Base-by-base conservation (phyloP, 225 moss, liverwort and hornwort species). In the Anthoceros angustus region DNA sequence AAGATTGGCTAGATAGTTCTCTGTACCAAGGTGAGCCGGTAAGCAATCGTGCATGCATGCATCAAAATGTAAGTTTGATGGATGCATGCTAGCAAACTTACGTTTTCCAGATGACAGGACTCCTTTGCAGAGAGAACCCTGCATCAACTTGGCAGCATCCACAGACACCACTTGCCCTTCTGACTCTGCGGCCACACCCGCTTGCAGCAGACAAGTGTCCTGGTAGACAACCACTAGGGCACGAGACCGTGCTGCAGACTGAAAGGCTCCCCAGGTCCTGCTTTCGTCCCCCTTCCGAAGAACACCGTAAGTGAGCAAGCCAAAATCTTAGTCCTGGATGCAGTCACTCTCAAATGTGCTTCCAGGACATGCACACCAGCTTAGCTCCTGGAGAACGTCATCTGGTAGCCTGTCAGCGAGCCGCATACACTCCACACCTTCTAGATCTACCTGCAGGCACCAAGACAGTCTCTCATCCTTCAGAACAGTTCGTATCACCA, bases 1-100 rank as follows among this genome's bases (percentile, higher is more conserved):
- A 70, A 98, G 80, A 72, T 92, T 98, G 21, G 92, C 98, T 55
- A 98, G 77, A 67, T 98, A 98, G 68, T 64, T 83, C 68, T 89
- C 94, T 94, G 84, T 48, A 41, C 9, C 12, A 50, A 62, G 0
- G 15, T 0, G 39, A 69, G 25, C 32, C 25, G 9, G 23, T 62
- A 16, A 40, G 55, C 12, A 39, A 55, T 23, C 55, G n/a, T 12
- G 18, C 55, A 15, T 6, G 12, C 6, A 55, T 0, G n/a, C 18
- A 7, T 20, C 55, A 9, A 23, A 55, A 23, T 55, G 45, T 1
- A 46, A 16, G 11, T 16, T 11, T 10, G n/a, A n/a, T n/a, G n/a
- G n/a, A n/a, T n/a, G n/a, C n/a, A n/a, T 49, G 8, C 10, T 45
- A 14, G 12, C 45, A 18, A 25, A 76, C 80, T 84, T 73, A 90